Base-by-base conservation (phyloP, 1,284 basidiomycete species). In the Gastroboletus turbinatus region DNA sequence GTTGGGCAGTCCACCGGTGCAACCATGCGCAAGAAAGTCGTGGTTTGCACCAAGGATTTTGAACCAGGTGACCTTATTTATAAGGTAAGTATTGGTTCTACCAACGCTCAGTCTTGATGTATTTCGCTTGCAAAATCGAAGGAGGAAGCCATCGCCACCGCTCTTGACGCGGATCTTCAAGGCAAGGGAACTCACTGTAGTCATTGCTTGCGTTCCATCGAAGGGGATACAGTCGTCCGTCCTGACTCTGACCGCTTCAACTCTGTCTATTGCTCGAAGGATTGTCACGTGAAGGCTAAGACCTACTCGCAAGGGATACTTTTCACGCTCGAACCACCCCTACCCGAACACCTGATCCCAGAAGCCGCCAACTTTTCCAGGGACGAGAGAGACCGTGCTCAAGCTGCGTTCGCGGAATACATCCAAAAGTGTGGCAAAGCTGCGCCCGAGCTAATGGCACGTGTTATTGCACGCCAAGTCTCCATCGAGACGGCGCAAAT, bases 61-160 rank as follows among this genome's bases (percentile, higher is more conserved):
- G 74, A 78, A 53, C 78, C 78, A 11, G 90, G 88, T 46, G 87
- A 91, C 50, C 72, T 83, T 43, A 89, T 92, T 50, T 92, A 90
- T 75, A 87, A 81, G 78, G 90, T 85, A 61, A 57, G 64, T 29
- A 33, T 54, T 36, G 11, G n/a, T 49, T 36, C 13, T 52, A 21
- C 16, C 10, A 4, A 17, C 9, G 16, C 35, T 39, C 3, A 23
- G 21, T 42, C 36, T 25, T 58, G 33, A 51, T 47, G 5, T 47
- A 39, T 33, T 53, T 38, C 40, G 48, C 48, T 21, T 46, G 30
- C 60, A 30, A 46, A 55, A 55, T 1, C 6, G 38, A 46, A 92
- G 90, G 90, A 92, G 76, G 75, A 79, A 58, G 86, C 90, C 7
- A 75, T 91, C 17, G 82, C 88, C 36, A 75, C 86, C 16, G 81